These are phyloP conservation scores for Cutaneotrichosporon spelunceum DNA, from an alignment of 1,284 basidiomycete species.

Conservation along the genomic window DNA sequence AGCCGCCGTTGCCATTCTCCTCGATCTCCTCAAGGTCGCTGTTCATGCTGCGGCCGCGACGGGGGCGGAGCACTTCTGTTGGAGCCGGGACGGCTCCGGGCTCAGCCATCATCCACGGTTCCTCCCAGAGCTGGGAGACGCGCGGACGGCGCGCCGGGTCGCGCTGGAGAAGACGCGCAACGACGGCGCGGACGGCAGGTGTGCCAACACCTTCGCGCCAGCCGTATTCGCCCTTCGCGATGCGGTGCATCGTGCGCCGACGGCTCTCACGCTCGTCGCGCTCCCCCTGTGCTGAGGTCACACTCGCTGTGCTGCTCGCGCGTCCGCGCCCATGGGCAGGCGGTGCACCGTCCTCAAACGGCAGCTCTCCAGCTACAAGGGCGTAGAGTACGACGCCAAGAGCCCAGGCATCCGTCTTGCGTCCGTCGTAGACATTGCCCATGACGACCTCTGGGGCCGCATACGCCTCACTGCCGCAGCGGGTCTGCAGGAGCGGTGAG, in stretches of 20 bases:
- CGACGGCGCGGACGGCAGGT: slow-evolving; percentile 54
- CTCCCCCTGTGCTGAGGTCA: neutral
- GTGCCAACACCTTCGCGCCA: slow-evolving; percentile 56
- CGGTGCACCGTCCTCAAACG: slow-evolving; percentile 45
- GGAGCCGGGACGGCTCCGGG: slow-evolving; percentile 31
- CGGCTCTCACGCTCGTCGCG: slow-evolving; percentile 14
- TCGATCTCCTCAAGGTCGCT: neutral
- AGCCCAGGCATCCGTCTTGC: slow-evolving; percentile 85
- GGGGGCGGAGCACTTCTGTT: slow-evolving; percentile 12
- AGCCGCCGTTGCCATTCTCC: neutral
- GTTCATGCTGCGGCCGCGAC: neutral
- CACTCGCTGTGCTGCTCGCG: slow-evolving; percentile 21
- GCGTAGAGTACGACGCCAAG: slow-evolving; percentile 80
- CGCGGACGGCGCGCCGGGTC: slow-evolving; percentile 63
- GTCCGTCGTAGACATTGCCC: slow-evolving; percentile 72
- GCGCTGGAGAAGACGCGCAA: slow-evolving; percentile 63
- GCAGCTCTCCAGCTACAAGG: slow-evolving; percentile 60
- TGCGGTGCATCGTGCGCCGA: slow-evolving; percentile 59
- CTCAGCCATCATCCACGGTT: slow-evolving; percentile 60
- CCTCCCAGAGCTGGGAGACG: slow-evolving; percentile 64
- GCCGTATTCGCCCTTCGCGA: slow-evolving; percentile 70
- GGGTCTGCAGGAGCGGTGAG: slow-evolving; percentile 70
- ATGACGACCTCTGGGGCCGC: slow-evolving; percentile 87
- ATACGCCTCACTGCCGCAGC: slow-evolving; percentile 88
- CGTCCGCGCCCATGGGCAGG: slow-evolving; percentile 21